Conservation (phyloP, 2,329 filamentous ascomycete genomes). For the Drechmeria coniospora region DNA sequence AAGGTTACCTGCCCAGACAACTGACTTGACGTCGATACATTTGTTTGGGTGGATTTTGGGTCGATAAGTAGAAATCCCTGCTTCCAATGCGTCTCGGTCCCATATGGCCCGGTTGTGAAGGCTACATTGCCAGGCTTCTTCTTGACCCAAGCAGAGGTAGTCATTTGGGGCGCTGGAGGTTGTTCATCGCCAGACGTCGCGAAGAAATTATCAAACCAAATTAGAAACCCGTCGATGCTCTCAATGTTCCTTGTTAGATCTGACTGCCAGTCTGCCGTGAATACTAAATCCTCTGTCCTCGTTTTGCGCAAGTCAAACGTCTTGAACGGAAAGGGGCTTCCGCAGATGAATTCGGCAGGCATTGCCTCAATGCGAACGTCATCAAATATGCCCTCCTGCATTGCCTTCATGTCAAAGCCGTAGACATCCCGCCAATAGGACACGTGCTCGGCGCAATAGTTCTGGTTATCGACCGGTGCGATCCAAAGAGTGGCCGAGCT, state of each 20-base stretch:
- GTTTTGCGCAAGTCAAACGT: conserved; percentile 63
- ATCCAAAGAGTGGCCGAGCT: conserved; percentile 73
- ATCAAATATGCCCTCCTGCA: conserved; percentile 69
- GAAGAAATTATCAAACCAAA: conserved; percentile 96
- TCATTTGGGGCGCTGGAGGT: conserved; percentile 33
- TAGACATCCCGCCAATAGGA: conserved; percentile 87
- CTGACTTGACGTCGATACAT: conserved; percentile 36
- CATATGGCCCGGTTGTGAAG: conserved; percentile 74
- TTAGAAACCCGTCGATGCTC: conserved; percentile 67
- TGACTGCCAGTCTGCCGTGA: conserved; percentile 52
- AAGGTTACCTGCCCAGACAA: conserved; percentile 57
- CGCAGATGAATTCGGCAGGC: conserved; percentile 43
- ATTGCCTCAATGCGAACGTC: conserved; percentile 68
- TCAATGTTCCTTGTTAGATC: conserved; percentile 47
- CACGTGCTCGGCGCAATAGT: conserved; percentile 64
- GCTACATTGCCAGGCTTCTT: conserved; percentile 48
- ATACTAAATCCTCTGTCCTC: conserved; percentile 56
- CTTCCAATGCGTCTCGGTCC: conserved; percentile 76
- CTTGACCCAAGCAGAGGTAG: conserved; percentile 46
- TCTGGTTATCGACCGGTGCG: conserved; percentile 63
- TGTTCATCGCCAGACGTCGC: conserved; percentile 41
- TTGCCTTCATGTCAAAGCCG: conserved; percentile 84
- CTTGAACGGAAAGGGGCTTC: conserved; percentile 49
- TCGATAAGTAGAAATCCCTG: conserved; percentile 65
- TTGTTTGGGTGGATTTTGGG: conserved; percentile 29